These are phyloP conservation scores for Euclidium syriacum DNA, from an alignment of 345 rosid species.

Conservation along the genomic window DNA sequence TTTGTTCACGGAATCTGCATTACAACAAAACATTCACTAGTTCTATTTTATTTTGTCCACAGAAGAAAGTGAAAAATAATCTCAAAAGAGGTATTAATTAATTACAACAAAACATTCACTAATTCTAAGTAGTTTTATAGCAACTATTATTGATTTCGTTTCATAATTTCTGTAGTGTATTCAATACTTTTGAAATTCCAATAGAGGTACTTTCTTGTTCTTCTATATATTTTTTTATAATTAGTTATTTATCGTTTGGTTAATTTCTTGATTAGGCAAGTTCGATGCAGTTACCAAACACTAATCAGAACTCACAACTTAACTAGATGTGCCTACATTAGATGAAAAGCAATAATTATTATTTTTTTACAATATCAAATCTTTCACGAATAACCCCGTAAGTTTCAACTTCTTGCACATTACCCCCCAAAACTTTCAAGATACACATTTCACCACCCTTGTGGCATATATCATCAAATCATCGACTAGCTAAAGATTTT, in stretches of 20 bases:
- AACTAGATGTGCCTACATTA: constrained; percentile 17
- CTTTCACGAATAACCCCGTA: constrained; percentile 15
- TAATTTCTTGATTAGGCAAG: constrained; percentile 3
- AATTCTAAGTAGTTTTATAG: no score
- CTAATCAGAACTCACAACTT: constrained; percentile 19
- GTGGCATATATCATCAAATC: constrained; percentile 12
- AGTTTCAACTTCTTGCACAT: constrained; percentile 11
- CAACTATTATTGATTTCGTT: no score
- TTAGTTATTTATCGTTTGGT: not conserved
- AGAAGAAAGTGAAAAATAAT: not conserved
- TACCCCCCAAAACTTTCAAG: constrained; percentile 24
- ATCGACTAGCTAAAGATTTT: constrained; percentile 17
- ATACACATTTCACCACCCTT: constrained; percentile 13
- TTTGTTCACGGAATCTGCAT: not conserved
- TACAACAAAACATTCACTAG: no score
- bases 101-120: not conserved
- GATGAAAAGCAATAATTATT: constrained; percentile 7
- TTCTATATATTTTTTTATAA: not conserved
- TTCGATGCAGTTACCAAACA: constrained; percentile 14
- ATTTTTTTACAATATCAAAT: constrained; percentile 15
- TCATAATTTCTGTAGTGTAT: not conserved
- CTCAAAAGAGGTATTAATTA: not conserved
- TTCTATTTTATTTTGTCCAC: no score
- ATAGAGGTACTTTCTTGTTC: not conserved
- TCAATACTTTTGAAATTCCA: not conserved